These are phyloP conservation scores for Torulaspora pretoriensis DNA, from an alignment of 1,139 yeast genomes.

Conservation along the genomic window DNA sequence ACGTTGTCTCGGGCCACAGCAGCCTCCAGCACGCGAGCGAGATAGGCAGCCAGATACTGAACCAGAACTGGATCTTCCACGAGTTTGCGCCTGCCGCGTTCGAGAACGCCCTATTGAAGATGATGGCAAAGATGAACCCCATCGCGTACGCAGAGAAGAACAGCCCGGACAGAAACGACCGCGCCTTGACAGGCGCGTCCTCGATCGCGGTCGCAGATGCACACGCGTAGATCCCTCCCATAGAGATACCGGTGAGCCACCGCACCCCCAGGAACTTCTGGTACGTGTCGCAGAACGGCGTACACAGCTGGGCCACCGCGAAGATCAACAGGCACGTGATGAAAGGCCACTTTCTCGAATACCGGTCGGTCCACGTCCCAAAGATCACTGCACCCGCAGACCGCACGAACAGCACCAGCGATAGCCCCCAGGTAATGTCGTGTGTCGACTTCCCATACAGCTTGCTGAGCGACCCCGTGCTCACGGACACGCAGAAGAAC, in stretches of 20 bases:
- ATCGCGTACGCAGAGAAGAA: constrained; percentile 45
- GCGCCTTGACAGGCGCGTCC: constrained; percentile 43
- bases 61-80: constrained; percentile 57
- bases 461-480: constrained; percentile 44
- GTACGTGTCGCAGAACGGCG: constrained; percentile 51
- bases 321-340: constrained; percentile 44
- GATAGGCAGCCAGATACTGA: constrained; percentile 47
- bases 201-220: constrained; percentile 49
- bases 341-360: constrained; percentile 54
- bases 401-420: constrained; percentile 56
- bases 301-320: constrained; percentile 47
- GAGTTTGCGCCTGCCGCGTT: constrained; percentile 31
- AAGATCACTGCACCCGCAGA: constrained; percentile 57
- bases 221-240: constrained; percentile 51
- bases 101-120: constrained; percentile 43
- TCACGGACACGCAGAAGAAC: constrained; percentile 49
- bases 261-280: constrained; percentile 50
- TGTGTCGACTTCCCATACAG: constrained; percentile 42
- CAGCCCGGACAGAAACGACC: constrained; percentile 45
- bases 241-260: constrained; percentile 47
- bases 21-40: constrained; percentile 43
- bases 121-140: constrained; percentile 44
- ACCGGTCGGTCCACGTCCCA: constrained; percentile 50
- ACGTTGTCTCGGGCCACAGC: constrained; percentile 40
- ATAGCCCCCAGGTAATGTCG: constrained; percentile 54